Evolutionary conservation across 2,329 filamentous ascomycete species (phyloP), one percentile per base, ranked within the genome.

Genomic region (Colletotrichum lini): DNA sequence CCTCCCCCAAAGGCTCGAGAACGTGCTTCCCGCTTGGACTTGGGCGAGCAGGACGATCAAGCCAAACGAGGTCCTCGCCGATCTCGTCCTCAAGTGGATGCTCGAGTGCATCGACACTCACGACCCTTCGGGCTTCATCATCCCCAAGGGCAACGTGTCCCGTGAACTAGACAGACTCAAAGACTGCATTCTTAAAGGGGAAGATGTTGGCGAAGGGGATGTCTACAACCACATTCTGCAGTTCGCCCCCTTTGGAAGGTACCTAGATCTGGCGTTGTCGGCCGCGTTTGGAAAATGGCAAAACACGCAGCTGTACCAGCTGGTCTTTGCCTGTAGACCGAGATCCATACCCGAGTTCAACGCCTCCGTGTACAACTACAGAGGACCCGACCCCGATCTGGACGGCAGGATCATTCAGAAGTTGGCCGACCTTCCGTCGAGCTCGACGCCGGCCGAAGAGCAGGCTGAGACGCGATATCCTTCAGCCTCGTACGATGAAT

Each of bases 21-120:
- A 45, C 3, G 74, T 76, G 1, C 70, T 84, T 30, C 70, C 74
- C 0, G 76, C 75, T 21, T 84, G 68, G 66, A 57, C 59, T 3
- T 74, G 63, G 67, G 63, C 60, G 18, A 80, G 72, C 35, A 72
- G 66, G 12, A 65, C 61, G 8, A 64, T 77, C 38, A 26, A 61
- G 45, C 75, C 75, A 2, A 77, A 77, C 47, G 70, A 76, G 54
- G 67, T 75, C 7, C 72, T 77, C 10, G 47, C 74, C 0, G 74
- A 77, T 23, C 56, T 75, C 7, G 74, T 60, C 2, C 42, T 77
- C 21, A 65, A 63, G 38, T 75, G 73, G 75, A 76, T 77, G 67
- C 52, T 77, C n/a, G 67, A 73, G 21, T 70, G 63, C 13, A 47
- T 76, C 5, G 56, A 50, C 38, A 30, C 45, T 1, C 67, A 73